Evolutionary conservation across 2,329 filamentous ascomycete genomes (phyloP), one percentile per base, ranked within the genome.

Genomic region (Aspergillus luchuensis): DNA sequence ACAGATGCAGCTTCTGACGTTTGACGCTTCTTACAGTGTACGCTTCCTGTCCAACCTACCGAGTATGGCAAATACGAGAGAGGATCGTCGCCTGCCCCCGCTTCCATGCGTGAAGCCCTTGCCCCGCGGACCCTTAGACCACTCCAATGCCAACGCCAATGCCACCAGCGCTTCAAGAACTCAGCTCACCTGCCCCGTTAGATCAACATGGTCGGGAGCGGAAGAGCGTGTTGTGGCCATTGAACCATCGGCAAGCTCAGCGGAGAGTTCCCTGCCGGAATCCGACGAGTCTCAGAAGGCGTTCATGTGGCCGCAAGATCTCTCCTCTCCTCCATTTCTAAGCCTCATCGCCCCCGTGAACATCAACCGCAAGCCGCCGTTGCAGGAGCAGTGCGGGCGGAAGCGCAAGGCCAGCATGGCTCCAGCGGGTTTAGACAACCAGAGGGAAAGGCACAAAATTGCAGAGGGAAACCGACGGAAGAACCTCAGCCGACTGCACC

Each of bases 101-200:
- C 70, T 77, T 3, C 75, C 75, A 41, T 73, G 69, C 19, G 71
- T 72, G 39, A 71, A 76, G 54, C 75, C 75, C 43, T 54, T 76
- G 51, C 75, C 75, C 43, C 73, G 74, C 17, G 75, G 75, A 5
- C 73, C 74, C 19, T 77, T 77, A 66, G 76, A 73, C 45, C 72
- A 70, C 1, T 75, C 76, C 66, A 69, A 68, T 8, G 61, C 67
- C 30, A 73, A 67, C 13, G 55, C 66, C 15, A 66, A 72, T 51
- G 64, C 69, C 41, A 72, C 72, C 17, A 75, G 68, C 30, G 74
- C 75, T 8, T 69, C 74, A 3, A 69, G 69, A 11, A 62, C 71
- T 2, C 74, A 77, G 55, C 74, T 76, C 2, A 55, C 70, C 0
- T 72, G 76, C 60, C 71, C 73, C 17, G 66, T 69, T 66, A 76